Evolutionary conservation across 2,329 filamentous ascomycete genomes (phyloP).

Genomic region (Monilinia vaccinii-corymbosi): DNA sequence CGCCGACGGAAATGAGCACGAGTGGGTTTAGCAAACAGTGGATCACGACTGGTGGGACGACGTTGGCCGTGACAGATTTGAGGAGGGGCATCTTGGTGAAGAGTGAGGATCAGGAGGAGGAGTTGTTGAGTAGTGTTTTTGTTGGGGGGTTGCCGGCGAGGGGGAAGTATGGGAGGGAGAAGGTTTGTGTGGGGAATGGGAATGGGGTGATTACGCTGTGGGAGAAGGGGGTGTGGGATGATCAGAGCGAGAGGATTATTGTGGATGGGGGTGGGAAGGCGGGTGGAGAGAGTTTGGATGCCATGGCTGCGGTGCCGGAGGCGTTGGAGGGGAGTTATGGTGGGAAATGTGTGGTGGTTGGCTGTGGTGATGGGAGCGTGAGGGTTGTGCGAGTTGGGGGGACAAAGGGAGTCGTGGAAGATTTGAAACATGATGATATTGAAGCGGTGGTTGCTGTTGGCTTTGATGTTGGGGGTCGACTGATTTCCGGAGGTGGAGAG

Average conservation of each 20-base stretch:
- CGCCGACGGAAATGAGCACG: constrained; percentile 69
- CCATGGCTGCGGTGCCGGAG: constrained; percentile 63
- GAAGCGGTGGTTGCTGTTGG: constrained; percentile 75
- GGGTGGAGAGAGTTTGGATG: constrained; percentile 72
- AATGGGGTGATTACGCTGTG: constrained; percentile 82
- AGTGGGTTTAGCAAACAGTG: constrained; percentile 91
- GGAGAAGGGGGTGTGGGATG: constrained; percentile 92
- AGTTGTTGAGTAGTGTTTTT: constrained; percentile 73
- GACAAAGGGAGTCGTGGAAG: constrained; percentile 58
- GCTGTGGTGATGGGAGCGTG: constrained; percentile 71
- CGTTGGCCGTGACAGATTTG: constrained; percentile 81
- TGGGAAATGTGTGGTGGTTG: constrained; percentile 68
- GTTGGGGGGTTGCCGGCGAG: constrained; percentile 64
- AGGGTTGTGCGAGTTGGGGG: constrained; percentile 69
- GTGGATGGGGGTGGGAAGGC: constrained; percentile 52
- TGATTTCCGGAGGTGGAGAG: constrained; percentile 83
- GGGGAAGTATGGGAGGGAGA: constrained; percentile 60
- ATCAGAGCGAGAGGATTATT: constrained; percentile 82
- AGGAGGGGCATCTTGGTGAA: constrained; percentile 76
- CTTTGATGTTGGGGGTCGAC: constrained; percentile 75
- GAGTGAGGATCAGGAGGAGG: constrained; percentile 92
- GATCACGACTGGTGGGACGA: constrained; percentile 87
- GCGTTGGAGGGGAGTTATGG: constrained; percentile 47
- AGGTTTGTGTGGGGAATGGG: constrained; percentile 65
- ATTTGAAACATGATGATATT: constrained; percentile 66